phyloP scores from a whole-genome alignment of 2,329 filamentous ascomycete species.

The Atkinsonella hypoxylon region DNA sequence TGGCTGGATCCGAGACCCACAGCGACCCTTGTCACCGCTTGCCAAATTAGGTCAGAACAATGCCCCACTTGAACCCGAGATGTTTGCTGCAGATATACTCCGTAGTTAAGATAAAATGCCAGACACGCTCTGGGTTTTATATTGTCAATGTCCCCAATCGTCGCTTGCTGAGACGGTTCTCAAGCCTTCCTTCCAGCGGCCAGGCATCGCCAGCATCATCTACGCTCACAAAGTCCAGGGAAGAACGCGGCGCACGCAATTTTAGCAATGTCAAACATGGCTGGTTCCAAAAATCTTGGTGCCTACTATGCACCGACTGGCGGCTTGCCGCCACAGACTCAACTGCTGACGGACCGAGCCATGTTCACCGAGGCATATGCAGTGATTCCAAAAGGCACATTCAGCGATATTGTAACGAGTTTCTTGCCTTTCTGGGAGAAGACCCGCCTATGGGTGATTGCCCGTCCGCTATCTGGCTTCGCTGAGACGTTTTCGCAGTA shows the following conservation, averaged over 20 bases:
- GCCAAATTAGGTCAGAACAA: too few species aligned
- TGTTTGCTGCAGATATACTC: neutral
- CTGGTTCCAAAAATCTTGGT: neutral
- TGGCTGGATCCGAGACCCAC: too few species aligned
- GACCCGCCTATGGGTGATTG: conserved; percentile 6
- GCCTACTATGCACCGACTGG: conserved; percentile 5
- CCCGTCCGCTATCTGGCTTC: conserved; percentile 6
- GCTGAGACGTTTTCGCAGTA: conserved; percentile 7
- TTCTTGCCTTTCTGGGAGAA: conserved; percentile 5
- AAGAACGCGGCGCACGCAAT: too few species aligned
- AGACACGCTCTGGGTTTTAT: too few species aligned
- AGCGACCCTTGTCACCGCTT: too few species aligned
- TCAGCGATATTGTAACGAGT: conserved; percentile 7
- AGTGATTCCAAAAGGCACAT: conserved; percentile 6
- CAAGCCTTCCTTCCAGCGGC: too few species aligned
- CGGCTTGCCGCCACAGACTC: conserved; percentile 6
- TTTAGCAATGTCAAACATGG: neutral
- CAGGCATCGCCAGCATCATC: too few species aligned
- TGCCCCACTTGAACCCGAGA: neutral
- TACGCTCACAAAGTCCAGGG: too few species aligned
- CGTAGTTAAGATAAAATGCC: too few species aligned
- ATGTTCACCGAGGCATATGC: conserved; percentile 7
- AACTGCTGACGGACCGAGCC: conserved; percentile 7
- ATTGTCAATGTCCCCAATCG: too few species aligned
- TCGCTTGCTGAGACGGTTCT: too few species aligned